Conservation (phyloP, 108 stramenopile species). For the Cyclotella baltica region DNA sequence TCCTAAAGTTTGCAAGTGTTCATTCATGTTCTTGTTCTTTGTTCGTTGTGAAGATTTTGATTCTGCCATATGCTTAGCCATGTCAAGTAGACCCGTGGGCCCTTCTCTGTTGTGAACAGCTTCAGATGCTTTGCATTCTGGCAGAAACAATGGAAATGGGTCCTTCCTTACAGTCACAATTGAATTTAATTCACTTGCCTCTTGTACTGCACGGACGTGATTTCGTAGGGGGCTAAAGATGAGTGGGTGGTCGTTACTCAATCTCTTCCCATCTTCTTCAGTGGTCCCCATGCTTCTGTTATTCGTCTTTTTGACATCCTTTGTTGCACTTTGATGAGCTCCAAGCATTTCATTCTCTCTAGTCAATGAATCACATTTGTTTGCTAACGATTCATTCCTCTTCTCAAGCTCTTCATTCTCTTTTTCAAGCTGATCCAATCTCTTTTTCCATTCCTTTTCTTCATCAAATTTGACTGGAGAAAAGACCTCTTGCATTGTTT, state of each 20-base stretch:
- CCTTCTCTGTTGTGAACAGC: background rate
- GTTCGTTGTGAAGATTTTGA: too few relatives aligned
- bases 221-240: slow-evolving; percentile 30
- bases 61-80: too few relatives aligned
- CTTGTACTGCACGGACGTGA: slow-evolving; percentile 35
- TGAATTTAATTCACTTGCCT: slow-evolving; percentile 29
- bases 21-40: background rate
- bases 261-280: slow-evolving; percentile 9
- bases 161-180: slow-evolving; percentile 27
- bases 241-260: slow-evolving; percentile 34
- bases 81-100: background rate
- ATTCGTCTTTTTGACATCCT: background rate
- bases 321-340: background rate
- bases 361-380: slow-evolving; percentile 19
- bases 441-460: slow-evolving; percentile 14
- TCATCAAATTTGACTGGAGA: background rate
- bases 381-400: slow-evolving; percentile 17
- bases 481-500: too few relatives aligned
- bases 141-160: slow-evolving; percentile 30
- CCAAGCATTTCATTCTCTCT: slow-evolving; percentile 12
- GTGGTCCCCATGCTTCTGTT: background rate
- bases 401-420: slow-evolving; percentile 32
- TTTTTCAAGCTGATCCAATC: slow-evolving; percentile 22
- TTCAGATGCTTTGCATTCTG: background rate
- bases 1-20: background rate